phyloP scores from a whole-genome alignment of 2,329 filamentous ascomycete species.

The Fusarium transvaalense region DNA sequence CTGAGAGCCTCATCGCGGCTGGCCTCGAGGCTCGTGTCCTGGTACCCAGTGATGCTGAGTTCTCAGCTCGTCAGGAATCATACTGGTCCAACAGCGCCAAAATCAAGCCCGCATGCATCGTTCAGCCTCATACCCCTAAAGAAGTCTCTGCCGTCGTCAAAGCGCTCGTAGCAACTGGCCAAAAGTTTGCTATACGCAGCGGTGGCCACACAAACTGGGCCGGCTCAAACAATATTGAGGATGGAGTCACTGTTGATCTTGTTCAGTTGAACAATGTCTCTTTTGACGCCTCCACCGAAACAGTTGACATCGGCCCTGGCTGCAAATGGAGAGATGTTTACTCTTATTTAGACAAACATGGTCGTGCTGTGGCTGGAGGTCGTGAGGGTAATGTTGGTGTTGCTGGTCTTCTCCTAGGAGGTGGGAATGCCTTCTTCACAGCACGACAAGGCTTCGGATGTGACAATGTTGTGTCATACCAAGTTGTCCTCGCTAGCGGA shows the following conservation, averaged over 20 bases:
- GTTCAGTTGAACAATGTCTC: background rate
- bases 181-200: slow-evolving; percentile 6
- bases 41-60: slow-evolving; percentile 21
- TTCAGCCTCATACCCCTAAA: slow-evolving; percentile 24
- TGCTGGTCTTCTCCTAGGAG: background rate
- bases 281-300: background rate
- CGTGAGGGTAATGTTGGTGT: slow-evolving; percentile 16
- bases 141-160: slow-evolving; percentile 24
- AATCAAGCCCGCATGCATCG: slow-evolving; percentile 31
- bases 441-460: slow-evolving; percentile 4
- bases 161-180: slow-evolving; percentile 15
- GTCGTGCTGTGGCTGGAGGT: background rate
- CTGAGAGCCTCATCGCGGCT: slow-evolving; percentile 18
- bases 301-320: background rate
- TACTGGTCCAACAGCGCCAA: slow-evolving; percentile 40
- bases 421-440: slow-evolving; percentile 19
- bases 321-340: slow-evolving; percentile 19
- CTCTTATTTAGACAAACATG: background rate
- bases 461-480: slow-evolving; percentile 3
- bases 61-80: slow-evolving; percentile 31
- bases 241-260: slow-evolving; percentile 15
- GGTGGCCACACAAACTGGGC: slow-evolving; percentile 16
- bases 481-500: background rate
- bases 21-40: slow-evolving; percentile 25
- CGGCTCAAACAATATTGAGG: slow-evolving; percentile 9